Conservation (phyloP, 78 protist genomes). For the Mastigamoeba balamuthi region DNA sequence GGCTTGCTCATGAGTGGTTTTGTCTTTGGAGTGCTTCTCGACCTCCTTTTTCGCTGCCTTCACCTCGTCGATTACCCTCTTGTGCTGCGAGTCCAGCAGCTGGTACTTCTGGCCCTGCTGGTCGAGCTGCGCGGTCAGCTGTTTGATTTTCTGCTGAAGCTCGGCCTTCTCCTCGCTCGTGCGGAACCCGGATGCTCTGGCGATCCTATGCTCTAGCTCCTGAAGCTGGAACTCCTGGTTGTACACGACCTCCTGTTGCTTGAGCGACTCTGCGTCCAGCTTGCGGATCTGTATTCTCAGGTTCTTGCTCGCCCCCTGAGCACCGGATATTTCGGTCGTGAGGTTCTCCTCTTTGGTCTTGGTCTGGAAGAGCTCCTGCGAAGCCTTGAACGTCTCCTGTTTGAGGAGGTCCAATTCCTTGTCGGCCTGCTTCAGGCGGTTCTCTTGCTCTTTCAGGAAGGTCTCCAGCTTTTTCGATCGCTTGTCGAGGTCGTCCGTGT, state of each 20-base stretch:
- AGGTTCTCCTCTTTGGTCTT: constrained; percentile 22
- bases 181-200: constrained; percentile 42
- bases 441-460: not conserved
- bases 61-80: constrained; percentile 8
- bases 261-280: constrained; percentile 45
- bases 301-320: constrained; percentile 34
- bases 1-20: not conserved
- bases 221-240: constrained; percentile 64
- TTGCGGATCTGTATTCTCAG: constrained; percentile 18
- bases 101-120: not conserved
- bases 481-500: constrained; percentile 24
- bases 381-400: constrained; percentile 29
- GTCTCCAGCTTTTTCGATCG: constrained; percentile 9
- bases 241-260: constrained; percentile 73
- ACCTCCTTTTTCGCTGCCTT: not conserved
- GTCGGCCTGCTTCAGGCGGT: not conserved
- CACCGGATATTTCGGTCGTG: constrained; percentile 52
- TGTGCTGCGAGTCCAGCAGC: constrained; percentile 9
- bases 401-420: constrained; percentile 23
- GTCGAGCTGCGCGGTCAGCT: constrained; percentile 29
- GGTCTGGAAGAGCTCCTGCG: constrained; percentile 28
- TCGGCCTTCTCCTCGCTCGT: constrained; percentile 36
- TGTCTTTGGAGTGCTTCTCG: not conserved
- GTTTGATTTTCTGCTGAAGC: constrained; percentile 19
- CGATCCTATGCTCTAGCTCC: constrained; percentile 62